A percentile compares a stretch with the other conserved stretches of the same genome.
Conservation (phyloP, 192 early-diverging fungal genomes). For the Backusella sp. region DNA sequence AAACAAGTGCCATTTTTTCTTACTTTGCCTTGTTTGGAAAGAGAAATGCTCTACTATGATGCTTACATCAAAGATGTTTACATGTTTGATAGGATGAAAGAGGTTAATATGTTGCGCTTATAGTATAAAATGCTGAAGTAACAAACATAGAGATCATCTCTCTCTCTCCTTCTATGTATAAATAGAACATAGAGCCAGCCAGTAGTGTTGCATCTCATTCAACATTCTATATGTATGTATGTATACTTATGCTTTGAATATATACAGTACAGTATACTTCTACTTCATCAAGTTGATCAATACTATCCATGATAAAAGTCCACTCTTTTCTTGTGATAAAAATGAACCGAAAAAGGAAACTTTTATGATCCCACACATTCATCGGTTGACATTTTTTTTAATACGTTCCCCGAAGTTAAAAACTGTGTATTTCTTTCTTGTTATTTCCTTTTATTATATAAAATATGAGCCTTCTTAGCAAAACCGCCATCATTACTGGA, state of each 20-base stretch:
- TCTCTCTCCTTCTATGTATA: no score
- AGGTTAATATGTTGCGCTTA: no score
- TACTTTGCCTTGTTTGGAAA: not conserved
- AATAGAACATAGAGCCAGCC: no score
- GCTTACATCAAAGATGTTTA: no score
- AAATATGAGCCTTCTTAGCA: slow-evolving; percentile 11
- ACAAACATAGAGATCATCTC: no score
- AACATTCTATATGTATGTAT: no score
- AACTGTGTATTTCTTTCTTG: not conserved
- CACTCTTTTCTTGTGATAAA: not conserved
- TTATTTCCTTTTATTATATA: not conserved
- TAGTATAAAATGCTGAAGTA: no score
- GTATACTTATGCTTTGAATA: no score
- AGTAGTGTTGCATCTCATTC: no score
- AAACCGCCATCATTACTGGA: slow-evolving; percentile 54
- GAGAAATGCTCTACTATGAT: not conserved
- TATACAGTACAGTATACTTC: no score
- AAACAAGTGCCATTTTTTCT: not conserved
- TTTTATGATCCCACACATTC: not conserved
- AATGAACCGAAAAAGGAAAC: not conserved
- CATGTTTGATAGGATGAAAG: no score
- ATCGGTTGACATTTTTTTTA: not conserved
- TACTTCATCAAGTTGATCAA: not conserved
- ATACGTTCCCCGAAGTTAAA: not conserved
- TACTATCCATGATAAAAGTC: not conserved